A percentile compares a stretch with the other conserved stretches of the same genome.
Conservation (phyloP, 23 red algal genomes). For the Gracilaria gracilis region DNA sequence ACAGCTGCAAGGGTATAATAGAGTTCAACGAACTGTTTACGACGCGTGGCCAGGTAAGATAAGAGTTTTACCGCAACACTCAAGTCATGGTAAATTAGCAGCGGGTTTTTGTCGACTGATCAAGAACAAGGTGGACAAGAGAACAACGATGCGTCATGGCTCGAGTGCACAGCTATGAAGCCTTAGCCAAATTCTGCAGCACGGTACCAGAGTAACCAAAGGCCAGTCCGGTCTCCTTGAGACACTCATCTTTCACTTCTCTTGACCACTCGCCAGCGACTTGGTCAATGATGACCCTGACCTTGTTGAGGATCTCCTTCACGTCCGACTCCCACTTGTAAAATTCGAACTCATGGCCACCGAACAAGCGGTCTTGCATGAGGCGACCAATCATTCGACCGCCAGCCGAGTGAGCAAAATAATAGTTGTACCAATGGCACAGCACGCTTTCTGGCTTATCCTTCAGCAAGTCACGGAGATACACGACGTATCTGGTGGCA, state of each 20-base stretch:
- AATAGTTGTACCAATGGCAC: conserved; percentile 99
- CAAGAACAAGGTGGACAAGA: too few species aligned
- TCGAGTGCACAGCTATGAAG: conserved; percentile 17
- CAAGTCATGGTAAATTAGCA: not conserved
- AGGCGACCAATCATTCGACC: conserved; percentile 98
- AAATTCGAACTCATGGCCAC: conserved; percentile 82
- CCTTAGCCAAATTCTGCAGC: conserved; percentile 92
- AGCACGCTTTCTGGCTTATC: conserved; percentile 85
- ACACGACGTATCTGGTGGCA: conserved; percentile 79
- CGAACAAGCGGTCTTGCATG: conserved; percentile 90
- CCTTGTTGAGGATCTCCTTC: conserved; percentile 89
- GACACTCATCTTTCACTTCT: conserved; percentile 95
- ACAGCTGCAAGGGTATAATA: too few species aligned
- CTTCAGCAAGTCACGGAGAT: conserved; percentile 66
- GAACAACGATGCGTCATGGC: not conserved
- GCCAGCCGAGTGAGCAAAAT: conserved; percentile 97
- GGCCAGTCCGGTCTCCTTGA: conserved; percentile 92
- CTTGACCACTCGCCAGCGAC: conserved; percentile 86
- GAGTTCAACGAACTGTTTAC: too few species aligned
- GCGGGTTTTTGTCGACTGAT: not conserved
- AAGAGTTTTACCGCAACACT: not conserved
- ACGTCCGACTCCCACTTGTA: conserved; percentile 98
- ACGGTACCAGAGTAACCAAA: conserved; percentile 97
- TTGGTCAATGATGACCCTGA: conserved; percentile 87
- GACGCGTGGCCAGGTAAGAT: too few species aligned